Percentiles rank a stretch among this genome's conserved stretches.
Conservation (phyloP, 805 yeast genomes). For the Metschnikowia picachoensis region DNA sequence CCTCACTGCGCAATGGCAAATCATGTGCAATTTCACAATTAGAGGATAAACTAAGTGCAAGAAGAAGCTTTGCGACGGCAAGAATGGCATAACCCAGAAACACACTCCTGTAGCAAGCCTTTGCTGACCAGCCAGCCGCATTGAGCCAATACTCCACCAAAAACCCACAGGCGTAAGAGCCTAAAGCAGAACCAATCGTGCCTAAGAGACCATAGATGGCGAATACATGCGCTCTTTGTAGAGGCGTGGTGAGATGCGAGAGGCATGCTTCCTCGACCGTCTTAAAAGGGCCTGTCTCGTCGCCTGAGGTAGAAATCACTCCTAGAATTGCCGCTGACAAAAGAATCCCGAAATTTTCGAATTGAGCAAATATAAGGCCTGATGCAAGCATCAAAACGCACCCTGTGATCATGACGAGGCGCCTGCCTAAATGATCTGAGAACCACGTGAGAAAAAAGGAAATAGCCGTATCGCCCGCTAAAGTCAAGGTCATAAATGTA, state of each 20-base stretch:
- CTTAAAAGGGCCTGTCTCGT: slow-evolving; percentile 87
- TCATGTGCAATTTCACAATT: slow-evolving; percentile 44
- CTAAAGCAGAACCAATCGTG: slow-evolving; percentile 70
- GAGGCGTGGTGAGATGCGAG: slow-evolving; percentile 69
- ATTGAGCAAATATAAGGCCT: slow-evolving; percentile 61
- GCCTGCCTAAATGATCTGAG: slow-evolving; percentile 68
- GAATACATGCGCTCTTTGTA: slow-evolving; percentile 65
- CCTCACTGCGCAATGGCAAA: background rate
- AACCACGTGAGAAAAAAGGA: slow-evolving; percentile 73
- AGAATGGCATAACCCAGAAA: slow-evolving; percentile 54
- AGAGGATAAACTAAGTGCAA: slow-evolving; percentile 48
- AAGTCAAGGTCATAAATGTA: slow-evolving; percentile 73
- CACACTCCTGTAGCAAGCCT: slow-evolving; percentile 49
- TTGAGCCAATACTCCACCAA: slow-evolving; percentile 45
- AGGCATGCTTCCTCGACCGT: slow-evolving; percentile 80
- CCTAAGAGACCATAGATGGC: slow-evolving; percentile 71
- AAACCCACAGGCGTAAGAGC: slow-evolving; percentile 62
- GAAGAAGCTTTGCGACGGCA: slow-evolving; percentile 48
- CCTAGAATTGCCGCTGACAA: slow-evolving; percentile 75
- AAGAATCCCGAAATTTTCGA: slow-evolving; percentile 50
- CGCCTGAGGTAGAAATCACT: slow-evolving; percentile 85
- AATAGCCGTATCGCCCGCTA: slow-evolving; percentile 72
- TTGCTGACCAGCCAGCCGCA: slow-evolving; percentile 28
- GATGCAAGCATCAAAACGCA: slow-evolving; percentile 63
- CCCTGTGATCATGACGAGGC: slow-evolving; percentile 60